Evolutionary conservation across 1,284 basidiomycete genomes (phyloP).

Genomic region (Apiotrichum veenhuisii): DNA sequence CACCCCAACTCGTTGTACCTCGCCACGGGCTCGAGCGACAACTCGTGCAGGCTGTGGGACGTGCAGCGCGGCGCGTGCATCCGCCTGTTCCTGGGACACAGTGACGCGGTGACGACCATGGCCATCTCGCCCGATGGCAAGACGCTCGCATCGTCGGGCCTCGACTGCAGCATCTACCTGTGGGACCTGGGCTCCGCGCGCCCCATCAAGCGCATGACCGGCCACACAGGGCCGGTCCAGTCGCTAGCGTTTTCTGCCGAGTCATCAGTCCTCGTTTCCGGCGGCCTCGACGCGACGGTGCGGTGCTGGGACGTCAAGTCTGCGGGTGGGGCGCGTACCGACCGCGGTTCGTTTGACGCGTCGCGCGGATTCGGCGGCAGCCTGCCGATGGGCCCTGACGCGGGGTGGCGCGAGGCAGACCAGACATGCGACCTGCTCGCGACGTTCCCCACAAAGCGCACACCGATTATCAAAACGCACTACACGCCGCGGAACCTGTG

Average conservation of each 20-base stretch:
- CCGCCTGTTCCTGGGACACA: conserved; percentile 92
- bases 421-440: conserved; percentile 70
- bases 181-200: conserved; percentile 95
- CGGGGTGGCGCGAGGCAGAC: conserved; percentile 32
- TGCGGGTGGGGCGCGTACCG: conserved; percentile 59
- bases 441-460: conserved; percentile 92
- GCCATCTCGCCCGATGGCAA: conserved; percentile 90
- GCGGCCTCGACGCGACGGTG: conserved; percentile 88
- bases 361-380: conserved; percentile 12
- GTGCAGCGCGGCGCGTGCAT: conserved; percentile 93
- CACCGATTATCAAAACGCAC: conserved; percentile 84
- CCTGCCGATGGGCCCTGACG: conserved; percentile 36
- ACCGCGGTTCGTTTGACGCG: conserved; percentile 7
- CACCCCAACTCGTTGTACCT: conserved; percentile 98
- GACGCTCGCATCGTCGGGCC: conserved; percentile 82
- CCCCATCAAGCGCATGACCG: conserved; percentile 94
- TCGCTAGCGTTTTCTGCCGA: conserved; percentile 89
- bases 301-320: conserved; percentile 93
- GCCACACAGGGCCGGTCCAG: conserved; percentile 83
- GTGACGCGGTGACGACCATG: conserved; percentile 80
- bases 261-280: conserved; percentile 82
- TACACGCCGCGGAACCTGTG: conserved; percentile 94
- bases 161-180: conserved; percentile 87
- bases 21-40: conserved; percentile 93
- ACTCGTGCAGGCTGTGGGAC: conserved; percentile 95